A percentile compares a stretch with the other conserved stretches of the same genome.
These are phyloP conservation scores for Tetrastigma voinierianum DNA, from an alignment of 164 flowering plant genomes.

Conservation along the genomic window DNA sequence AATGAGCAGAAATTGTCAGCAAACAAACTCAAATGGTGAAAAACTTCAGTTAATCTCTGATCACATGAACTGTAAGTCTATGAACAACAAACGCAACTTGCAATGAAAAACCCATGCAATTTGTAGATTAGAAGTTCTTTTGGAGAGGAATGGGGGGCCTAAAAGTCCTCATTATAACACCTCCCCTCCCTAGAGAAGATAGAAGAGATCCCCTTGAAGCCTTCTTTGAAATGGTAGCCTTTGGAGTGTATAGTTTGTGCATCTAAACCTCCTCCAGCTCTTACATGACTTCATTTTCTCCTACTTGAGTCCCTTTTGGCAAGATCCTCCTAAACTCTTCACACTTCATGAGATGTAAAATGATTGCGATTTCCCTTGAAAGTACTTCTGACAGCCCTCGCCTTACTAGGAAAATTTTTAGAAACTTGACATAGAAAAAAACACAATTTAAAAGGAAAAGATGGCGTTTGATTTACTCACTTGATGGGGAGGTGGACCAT, in stretches of 20 bases:
- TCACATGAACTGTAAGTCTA: neutral
- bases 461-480: conserved; percentile 33
- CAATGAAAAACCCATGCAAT: neutral
- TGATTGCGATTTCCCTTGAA: conserved; percentile 50
- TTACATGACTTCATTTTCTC: conserved; percentile 32
- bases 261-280: conserved; percentile 33
- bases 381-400: conserved; percentile 51
- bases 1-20: no score
- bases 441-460: neutral
- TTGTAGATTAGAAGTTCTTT: neutral
- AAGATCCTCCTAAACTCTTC: conserved; percentile 43
- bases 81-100: neutral
- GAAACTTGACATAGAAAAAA: neutral
- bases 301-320: conserved; percentile 28
- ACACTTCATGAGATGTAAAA: conserved; percentile 42
- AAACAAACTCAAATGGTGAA: no score
- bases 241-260: conserved; percentile 26
- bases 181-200: conserved; percentile 18
- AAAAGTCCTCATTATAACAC: conserved; percentile 1
- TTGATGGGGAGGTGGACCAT: conserved; percentile 84
- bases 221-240: conserved; percentile 42
- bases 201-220: conserved; percentile 20
- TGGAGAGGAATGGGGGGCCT: conserved; percentile 11
- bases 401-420: conserved; percentile 15
- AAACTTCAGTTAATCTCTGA: no score